A percentile compares a stretch with the other conserved stretches of the same genome.
Evolutionary conservation across 352 stramenopile genomes (phyloP).

Genomic region (Achlya hypogyna): DNA sequence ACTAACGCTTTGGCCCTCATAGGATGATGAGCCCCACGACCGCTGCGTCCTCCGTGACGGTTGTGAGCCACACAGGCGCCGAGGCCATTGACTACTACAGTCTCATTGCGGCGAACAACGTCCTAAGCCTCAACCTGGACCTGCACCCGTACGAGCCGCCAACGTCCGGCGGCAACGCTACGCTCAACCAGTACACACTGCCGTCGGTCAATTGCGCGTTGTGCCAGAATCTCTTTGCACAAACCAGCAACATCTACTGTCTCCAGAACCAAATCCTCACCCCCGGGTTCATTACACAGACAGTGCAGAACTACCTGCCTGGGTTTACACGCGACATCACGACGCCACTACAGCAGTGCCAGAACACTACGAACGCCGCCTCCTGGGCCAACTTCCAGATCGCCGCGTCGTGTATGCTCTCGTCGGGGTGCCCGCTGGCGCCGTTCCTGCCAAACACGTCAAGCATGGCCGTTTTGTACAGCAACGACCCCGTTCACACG

Average conservation of each 20-base stretch:
- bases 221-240: not conserved
- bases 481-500: not conserved
- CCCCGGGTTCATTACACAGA: not conserved
- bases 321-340: slow-evolving; percentile 3
- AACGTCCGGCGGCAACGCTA: not conserved
- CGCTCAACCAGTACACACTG: not conserved
- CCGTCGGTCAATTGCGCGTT: not conserved
- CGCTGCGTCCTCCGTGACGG: not conserved
- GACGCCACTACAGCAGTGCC: not conserved
- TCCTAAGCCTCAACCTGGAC: not conserved
- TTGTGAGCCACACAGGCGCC: not conserved
- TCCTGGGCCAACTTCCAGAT: not conserved
- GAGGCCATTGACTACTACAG: slow-evolving; percentile 1
- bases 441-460: not conserved
- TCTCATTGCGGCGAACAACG: not conserved
- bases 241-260: not conserved
- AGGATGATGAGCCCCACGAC: slow-evolving; percentile 6
- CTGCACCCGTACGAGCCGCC: not conserved
- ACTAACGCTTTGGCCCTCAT: not conserved
- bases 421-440: not conserved
- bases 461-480: not conserved
- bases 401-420: not conserved
- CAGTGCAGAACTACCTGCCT: not conserved
- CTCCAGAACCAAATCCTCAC: not conserved
- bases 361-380: not conserved